phyloP scores from a whole-genome alignment of 1,139 yeast species.

The Pichia sp. region DNA sequence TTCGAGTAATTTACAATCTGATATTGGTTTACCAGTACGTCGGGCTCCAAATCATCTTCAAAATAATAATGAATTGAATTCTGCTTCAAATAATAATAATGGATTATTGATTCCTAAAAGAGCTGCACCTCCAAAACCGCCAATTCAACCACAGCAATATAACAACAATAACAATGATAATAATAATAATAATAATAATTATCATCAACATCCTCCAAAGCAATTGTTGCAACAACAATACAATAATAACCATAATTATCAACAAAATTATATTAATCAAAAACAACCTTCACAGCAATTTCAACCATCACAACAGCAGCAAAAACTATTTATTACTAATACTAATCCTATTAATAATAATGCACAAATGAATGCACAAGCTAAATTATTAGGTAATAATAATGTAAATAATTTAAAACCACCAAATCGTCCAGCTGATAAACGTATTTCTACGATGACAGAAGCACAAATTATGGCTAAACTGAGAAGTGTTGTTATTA shows the following conservation, averaged over 20 bases:
- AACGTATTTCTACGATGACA: conserved; percentile 63
- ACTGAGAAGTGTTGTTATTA: conserved; percentile 75
- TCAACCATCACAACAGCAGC: conserved; percentile 5
- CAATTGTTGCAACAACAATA: background rate
- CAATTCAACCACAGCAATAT: conserved; percentile 1
- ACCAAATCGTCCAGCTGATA: conserved; percentile 34
- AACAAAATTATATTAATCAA: conserved; percentile 14
- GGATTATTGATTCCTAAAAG: conserved; percentile 7
- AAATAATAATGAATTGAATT: conserved; percentile 17
- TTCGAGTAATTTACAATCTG: conserved; percentile 1
- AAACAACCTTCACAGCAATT: conserved; percentile 20
- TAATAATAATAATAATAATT: conserved; percentile 1
- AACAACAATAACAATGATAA: conserved; percentile 4
- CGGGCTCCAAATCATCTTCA: conserved; percentile 33
- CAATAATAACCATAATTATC: background rate
- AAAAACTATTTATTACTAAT: background rate
- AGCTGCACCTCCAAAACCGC: conserved; percentile 13
- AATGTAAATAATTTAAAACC: conserved; percentile 2
- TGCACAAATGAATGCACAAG: conserved; percentile 14
- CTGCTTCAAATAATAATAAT: background rate
- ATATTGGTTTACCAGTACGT: conserved; percentile 37
- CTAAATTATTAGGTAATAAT: conserved; percentile 11
- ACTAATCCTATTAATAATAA: background rate
- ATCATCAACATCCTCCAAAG: conserved; percentile 4
- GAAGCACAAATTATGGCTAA: conserved; percentile 84